Conservation (phyloP, 768 basidiomycete species). For the Mycena leptocephala region DNA sequence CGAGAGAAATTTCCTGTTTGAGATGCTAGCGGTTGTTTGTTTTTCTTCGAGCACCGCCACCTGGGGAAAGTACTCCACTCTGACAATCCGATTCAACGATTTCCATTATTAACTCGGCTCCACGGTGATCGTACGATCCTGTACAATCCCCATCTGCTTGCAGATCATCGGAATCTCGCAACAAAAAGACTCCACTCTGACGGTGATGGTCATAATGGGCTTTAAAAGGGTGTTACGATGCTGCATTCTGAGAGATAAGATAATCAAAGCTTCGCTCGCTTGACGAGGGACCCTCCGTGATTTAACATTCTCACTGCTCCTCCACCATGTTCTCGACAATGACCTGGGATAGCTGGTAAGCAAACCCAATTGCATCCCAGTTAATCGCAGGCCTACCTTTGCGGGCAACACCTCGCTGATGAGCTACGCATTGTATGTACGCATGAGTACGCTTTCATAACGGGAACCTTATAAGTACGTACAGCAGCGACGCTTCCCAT, state of each 20-base stretch:
- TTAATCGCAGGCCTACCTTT: slow-evolving; percentile 59
- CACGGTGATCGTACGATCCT: too few species aligned
- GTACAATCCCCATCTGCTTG: too few species aligned
- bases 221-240: too few species aligned
- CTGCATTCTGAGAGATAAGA: background rate
- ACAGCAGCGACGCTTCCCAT: slow-evolving; percentile 86
- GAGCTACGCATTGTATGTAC: slow-evolving; percentile 48
- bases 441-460: background rate
- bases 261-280: background rate
- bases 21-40: slow-evolving; percentile 14
- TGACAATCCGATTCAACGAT: background rate
- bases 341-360: background rate
- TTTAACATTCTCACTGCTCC: slow-evolving; percentile 9
- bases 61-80: background rate
- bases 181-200: too few species aligned
- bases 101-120: background rate
- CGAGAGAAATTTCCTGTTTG: background rate
- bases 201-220: too few species aligned
- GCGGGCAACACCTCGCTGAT: slow-evolving; percentile 88
- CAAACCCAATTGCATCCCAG: background rate
- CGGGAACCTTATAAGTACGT: background rate
- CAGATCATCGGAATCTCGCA: background rate
- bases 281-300: slow-evolving; percentile 32
- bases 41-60: background rate
- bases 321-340: slow-evolving; percentile 26